Percentiles rank a stretch among this genome's conserved stretches.
Evolutionary conservation across 306 rosid species (phyloP).

Genomic region (Malus sieversii): DNA sequence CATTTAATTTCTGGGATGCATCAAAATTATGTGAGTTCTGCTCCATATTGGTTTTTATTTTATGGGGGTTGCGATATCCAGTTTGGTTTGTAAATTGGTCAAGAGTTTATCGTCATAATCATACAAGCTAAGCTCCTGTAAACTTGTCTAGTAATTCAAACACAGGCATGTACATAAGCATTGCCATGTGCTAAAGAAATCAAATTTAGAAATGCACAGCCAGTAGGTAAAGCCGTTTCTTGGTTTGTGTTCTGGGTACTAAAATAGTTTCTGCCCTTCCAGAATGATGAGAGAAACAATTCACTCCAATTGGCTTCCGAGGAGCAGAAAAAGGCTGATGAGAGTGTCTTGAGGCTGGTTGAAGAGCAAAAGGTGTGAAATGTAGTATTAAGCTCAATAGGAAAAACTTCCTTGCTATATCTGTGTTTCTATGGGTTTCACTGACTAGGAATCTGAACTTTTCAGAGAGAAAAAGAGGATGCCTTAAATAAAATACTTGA

Average conservation of each 20-base stretch:
- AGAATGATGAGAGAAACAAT: constrained; percentile 76
- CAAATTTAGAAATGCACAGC: not conserved
- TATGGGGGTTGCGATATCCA: not conserved
- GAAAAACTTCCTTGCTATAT: not conserved
- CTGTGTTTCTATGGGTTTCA: not conserved
- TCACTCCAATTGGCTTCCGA: constrained; percentile 72
- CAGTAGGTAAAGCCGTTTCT: not conserved
- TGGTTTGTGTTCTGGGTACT: constrained; percentile 16
- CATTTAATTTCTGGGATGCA: not conserved
- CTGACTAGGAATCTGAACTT: constrained; percentile 16
- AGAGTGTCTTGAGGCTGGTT: constrained; percentile 69
- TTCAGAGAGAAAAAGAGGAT: constrained; percentile 83
- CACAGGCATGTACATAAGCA: not conserved
- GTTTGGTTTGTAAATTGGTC: not conserved
- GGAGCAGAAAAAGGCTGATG: constrained; percentile 80
- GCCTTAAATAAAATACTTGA: constrained; percentile 68
- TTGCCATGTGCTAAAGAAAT: not conserved
- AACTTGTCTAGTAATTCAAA: not conserved
- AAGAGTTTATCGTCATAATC: not conserved
- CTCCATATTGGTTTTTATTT: not conserved
- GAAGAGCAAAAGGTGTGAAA: constrained; percentile 78
- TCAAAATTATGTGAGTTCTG: not conserved
- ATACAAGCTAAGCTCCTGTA: not conserved
- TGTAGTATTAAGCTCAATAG: constrained; percentile 6
- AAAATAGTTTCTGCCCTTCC: constrained; percentile 2